Conservation (phyloP, 139 green algal genomes). For the Chlorella sp. region DNA sequence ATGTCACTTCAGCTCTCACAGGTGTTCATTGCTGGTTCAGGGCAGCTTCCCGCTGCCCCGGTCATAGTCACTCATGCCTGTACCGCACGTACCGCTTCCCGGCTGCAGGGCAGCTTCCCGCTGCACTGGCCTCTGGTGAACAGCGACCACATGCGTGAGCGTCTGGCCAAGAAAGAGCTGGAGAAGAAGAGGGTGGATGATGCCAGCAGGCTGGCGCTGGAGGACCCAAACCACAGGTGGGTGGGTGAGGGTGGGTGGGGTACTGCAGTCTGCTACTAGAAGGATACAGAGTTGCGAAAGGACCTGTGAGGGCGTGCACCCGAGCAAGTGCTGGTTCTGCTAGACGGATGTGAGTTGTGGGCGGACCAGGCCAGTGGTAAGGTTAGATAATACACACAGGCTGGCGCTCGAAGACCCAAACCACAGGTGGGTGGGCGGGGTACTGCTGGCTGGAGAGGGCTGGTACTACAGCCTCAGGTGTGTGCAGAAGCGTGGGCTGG, state of each 20-base stretch:
- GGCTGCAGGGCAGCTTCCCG: constrained; percentile 52
- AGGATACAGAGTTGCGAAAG: no score
- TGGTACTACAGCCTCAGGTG: no score
- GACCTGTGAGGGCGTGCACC: no score
- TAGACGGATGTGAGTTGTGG: no score
- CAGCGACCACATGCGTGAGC: constrained; percentile 66
- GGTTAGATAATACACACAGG: constrained; percentile 67
- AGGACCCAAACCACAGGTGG: constrained; percentile 62
- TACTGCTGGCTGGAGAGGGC: no score
- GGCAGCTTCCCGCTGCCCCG: constrained; percentile 77
- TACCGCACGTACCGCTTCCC: no score
- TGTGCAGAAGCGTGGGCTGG: no score
- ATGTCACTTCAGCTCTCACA: neutral
- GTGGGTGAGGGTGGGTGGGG: neutral
- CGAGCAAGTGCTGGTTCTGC: no score
- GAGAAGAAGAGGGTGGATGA: constrained; percentile 85
- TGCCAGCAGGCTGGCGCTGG: constrained; percentile 44
- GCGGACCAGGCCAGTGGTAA: no score
- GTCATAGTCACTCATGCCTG: no score
- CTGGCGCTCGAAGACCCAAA: constrained; percentile 63
- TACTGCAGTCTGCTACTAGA: no score
- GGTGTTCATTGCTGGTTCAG: constrained; percentile 20
- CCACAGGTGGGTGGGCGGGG: constrained; percentile 23
- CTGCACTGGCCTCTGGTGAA: constrained; percentile 88
- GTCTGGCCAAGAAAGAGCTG: constrained; percentile 75